phyloP scores from a whole-genome alignment of 1,284 basidiomycete genomes.

The Tilletia caries region DNA sequence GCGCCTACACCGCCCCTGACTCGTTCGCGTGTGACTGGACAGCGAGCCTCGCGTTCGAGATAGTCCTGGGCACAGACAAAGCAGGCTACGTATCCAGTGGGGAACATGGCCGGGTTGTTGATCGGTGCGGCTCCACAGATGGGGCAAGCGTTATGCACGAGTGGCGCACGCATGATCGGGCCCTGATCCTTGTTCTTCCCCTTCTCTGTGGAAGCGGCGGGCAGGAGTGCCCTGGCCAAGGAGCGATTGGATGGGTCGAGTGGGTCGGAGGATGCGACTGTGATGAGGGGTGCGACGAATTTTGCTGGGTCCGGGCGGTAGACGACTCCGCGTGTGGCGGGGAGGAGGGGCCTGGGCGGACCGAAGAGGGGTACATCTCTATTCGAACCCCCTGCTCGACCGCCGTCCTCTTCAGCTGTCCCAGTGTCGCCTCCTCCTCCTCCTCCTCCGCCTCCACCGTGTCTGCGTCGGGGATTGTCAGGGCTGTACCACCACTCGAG shows the following conservation, averaged over 20 bases:
- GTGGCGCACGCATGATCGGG: slow-evolving; percentile 19
- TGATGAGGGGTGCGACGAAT: slow-evolving; percentile 3
- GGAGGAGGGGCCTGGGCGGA: slow-evolving; percentile 26
- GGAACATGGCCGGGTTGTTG: slow-evolving; percentile 83
- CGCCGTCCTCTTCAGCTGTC: slow-evolving; percentile 11
- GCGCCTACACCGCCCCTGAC: slow-evolving; percentile 67
- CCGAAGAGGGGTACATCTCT: slow-evolving; percentile 15
- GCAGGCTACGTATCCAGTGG: slow-evolving; percentile 92
- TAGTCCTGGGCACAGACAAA: slow-evolving; percentile 86
- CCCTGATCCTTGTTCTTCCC: slow-evolving; percentile 26
- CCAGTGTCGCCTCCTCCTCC: slow-evolving; percentile 62
- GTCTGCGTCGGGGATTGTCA: slow-evolving; percentile 65
- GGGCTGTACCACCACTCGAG: slow-evolving; percentile 99
- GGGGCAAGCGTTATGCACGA: slow-evolving; percentile 74
- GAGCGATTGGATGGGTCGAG: slow-evolving; percentile 9
- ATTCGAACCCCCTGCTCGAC: not conserved
- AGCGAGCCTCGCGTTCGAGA: slow-evolving; percentile 70
- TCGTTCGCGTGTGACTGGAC: slow-evolving; percentile 79
- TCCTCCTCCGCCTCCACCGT: slow-evolving; percentile 58
- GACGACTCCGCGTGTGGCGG: slow-evolving; percentile 23
- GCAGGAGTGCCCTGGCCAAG: slow-evolving; percentile 19
- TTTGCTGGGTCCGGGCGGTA: slow-evolving; percentile 13
- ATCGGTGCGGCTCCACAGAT: slow-evolving; percentile 69
- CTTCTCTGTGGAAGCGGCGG: not conserved
- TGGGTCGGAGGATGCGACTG: slow-evolving; percentile 11